A percentile compares a stretch with the other conserved stretches of the same genome.
These are phyloP conservation scores for Pythium plurisporium DNA, from an alignment of 352 stramenopile genomes.

Conservation along the genomic window DNA sequence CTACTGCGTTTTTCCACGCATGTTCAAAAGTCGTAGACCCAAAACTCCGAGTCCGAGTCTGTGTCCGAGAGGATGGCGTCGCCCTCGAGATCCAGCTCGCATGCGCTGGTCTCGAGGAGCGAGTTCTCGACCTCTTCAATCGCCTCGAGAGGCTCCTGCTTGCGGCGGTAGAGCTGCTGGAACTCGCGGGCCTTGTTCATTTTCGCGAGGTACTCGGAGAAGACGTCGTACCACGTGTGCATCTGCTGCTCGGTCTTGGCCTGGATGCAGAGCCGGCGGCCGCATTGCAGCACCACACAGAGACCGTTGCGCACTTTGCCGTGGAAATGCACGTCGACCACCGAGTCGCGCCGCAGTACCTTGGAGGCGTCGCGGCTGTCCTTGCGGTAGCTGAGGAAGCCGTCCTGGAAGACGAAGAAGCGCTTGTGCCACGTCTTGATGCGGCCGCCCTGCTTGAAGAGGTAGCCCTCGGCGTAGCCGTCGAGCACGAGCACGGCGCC, in stretches of 20 bases:
- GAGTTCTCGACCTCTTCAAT: slow-evolving; percentile 17
- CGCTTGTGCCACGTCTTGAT: slow-evolving; percentile 76
- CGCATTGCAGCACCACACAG: slow-evolving; percentile 42
- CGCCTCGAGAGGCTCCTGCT: slow-evolving; percentile 8
- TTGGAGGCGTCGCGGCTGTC: slow-evolving; percentile 46
- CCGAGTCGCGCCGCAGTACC: slow-evolving; percentile 40
- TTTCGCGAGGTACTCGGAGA: slow-evolving; percentile 41
- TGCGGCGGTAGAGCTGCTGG: slow-evolving; percentile 7
- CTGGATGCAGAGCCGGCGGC: slow-evolving; percentile 40
- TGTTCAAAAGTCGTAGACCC: slow-evolving; percentile 17
- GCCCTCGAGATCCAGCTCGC: background rate
- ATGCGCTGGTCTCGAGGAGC: background rate
- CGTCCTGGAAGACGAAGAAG: slow-evolving; percentile 76
- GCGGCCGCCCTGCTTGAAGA: slow-evolving; percentile 58
- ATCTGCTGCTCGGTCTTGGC: slow-evolving; percentile 51
- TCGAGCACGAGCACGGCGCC: slow-evolving; percentile 45
- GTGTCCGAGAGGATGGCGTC: slow-evolving; percentile 14
- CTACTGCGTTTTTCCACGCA: background rate
- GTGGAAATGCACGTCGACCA: slow-evolving; percentile 52
- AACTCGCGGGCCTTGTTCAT: slow-evolving; percentile 12
- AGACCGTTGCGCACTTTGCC: slow-evolving; percentile 45
- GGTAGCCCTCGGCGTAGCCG: slow-evolving; percentile 63
- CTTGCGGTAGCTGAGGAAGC: slow-evolving; percentile 58
- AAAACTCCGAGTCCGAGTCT: slow-evolving; percentile 20
- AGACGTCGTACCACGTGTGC: slow-evolving; percentile 57